Conservation (phyloP, 78 protist genomes). For the Pigoraptor vietnamica region DNA sequence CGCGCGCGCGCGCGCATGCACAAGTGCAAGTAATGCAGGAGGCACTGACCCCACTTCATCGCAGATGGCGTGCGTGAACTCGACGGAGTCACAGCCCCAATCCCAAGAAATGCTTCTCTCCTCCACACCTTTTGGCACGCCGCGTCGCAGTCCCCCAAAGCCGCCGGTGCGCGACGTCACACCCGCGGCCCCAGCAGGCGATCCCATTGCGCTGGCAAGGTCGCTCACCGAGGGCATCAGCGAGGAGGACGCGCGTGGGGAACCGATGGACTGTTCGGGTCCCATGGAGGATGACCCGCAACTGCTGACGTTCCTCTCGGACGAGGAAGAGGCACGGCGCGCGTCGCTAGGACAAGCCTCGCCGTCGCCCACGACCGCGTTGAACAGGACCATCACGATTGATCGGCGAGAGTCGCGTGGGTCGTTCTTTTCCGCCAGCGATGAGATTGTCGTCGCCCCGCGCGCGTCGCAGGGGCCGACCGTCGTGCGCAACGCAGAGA, state of each 20-base stretch:
- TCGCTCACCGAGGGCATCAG: not conserved
- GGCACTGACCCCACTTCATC: too few species aligned
- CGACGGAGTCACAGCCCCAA: not conserved
- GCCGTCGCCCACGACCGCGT: not conserved
- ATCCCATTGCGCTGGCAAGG: not conserved
- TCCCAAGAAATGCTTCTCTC: not conserved
- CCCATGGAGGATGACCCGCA: not conserved
- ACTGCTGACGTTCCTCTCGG: not conserved
- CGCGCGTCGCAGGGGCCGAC: not conserved
- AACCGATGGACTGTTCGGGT: too few species aligned
- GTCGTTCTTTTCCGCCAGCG: not conserved
- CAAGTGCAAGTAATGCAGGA: too few species aligned
- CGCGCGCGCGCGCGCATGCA: too few species aligned
- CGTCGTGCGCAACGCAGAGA: not conserved
- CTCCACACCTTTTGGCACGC: not conserved
- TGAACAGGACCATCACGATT: not conserved
- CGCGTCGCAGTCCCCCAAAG: not conserved
- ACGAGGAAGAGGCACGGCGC: not conserved
- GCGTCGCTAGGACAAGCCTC: not conserved
- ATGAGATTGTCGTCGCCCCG: not conserved
- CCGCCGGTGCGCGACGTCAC: not conserved
- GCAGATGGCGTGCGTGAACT: too few species aligned
- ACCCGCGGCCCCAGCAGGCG: not conserved
- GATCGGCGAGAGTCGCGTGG: not conserved
- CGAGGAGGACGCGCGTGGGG: not conserved